Percentiles rank a stretch among this genome's conserved stretches.
These are phyloP conservation scores for Oropetium thomaeum DNA, from an alignment of 176 grass and related monocot species.

Conservation along the genomic window DNA sequence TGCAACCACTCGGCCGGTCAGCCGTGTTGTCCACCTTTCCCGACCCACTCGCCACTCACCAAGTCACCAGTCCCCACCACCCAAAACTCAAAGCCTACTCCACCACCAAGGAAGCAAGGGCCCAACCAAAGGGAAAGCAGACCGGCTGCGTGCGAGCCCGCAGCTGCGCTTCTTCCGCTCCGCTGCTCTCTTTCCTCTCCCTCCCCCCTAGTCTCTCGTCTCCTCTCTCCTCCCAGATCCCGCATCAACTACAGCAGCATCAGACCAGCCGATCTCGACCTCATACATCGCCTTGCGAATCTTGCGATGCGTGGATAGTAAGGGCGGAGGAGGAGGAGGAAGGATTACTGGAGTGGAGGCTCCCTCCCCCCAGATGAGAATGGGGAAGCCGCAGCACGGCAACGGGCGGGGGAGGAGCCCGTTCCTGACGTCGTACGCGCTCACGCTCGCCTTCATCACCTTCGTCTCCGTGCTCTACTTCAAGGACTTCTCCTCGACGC, in stretches of 20 bases:
- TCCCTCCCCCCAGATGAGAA: slow-evolving; percentile 2
- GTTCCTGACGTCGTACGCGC: slow-evolving; percentile 57
- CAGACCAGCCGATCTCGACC: slow-evolving; percentile 6
- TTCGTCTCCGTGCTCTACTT: slow-evolving; percentile 77
- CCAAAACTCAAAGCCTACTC: slow-evolving; percentile 10
- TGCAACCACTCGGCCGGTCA: neutral
- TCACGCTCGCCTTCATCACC: slow-evolving; percentile 72
- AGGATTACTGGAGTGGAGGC: neutral
- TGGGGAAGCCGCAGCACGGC: slow-evolving; percentile 44
- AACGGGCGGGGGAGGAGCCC: slow-evolving; percentile 18
- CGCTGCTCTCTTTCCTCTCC: no score
- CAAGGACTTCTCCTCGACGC: slow-evolving; percentile 74
- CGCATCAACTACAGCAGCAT: neutral
- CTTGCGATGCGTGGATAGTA: neutral
- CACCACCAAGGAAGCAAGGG: slow-evolving; percentile 25
- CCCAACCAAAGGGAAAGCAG: slow-evolving; percentile 13
- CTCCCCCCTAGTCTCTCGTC: no score
- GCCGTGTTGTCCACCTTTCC: neutral
- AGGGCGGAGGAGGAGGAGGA: neutral
- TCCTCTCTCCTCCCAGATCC: neutral
- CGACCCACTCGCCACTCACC: neutral
- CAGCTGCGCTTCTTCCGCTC: neutral
- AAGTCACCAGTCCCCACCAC: neutral
- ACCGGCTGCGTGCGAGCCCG: neutral
- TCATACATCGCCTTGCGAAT: neutral